Base-by-base conservation (phyloP, 2,329 filamentous ascomycete species). In the Colletotrichum somersetense region DNA sequence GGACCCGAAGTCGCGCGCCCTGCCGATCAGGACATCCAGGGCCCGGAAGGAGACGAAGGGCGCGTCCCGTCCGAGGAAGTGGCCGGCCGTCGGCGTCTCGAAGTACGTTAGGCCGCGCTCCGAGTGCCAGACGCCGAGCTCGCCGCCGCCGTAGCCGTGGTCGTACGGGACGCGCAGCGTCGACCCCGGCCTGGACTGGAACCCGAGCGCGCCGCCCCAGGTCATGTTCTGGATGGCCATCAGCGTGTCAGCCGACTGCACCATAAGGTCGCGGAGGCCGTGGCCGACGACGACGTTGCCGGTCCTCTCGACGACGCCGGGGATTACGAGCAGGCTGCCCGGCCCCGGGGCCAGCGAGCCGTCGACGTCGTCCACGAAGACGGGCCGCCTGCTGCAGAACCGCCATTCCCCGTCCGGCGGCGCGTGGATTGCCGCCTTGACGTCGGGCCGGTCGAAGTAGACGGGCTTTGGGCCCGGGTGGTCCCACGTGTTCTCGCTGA, bases 191-290 rank as follows among this genome's bases (percentile, higher is more conserved):
- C 81, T 79, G 1, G 80, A 78, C 74, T 91, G 88, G 84, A 96
- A 95, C 0, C 93, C 93, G 61, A 92, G 89, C 50, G 85, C 79
- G 6, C 92, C 93, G 68, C 89, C 89, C 90, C 91, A 96, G 0
- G 92, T 95, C 91, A 95, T 94, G 82, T 95, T 95, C 78, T 96
- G 93, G 72, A 95, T 91, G 1, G 87, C 87, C 11, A 94, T 83
- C 1, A 95, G 84, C 0, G 92, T 92, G 23, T 92, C 93, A 78
- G 93, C 92, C 76, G 86, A 84, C 33, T 91, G 83, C 14, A 94
- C 85, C 72, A 93, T 86, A 78, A 87, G 92, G 81, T 95, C 93
- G 11, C 92, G 86, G 56, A 88, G 83, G 8, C 92, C 93, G 77
- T 95, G 92, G 2, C 86, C 91, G 76, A 96, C 90, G 75, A 96